Evolutionary conservation across 106 monocot species (phyloP).

Genomic region (Apostasia ramifera): DNA sequence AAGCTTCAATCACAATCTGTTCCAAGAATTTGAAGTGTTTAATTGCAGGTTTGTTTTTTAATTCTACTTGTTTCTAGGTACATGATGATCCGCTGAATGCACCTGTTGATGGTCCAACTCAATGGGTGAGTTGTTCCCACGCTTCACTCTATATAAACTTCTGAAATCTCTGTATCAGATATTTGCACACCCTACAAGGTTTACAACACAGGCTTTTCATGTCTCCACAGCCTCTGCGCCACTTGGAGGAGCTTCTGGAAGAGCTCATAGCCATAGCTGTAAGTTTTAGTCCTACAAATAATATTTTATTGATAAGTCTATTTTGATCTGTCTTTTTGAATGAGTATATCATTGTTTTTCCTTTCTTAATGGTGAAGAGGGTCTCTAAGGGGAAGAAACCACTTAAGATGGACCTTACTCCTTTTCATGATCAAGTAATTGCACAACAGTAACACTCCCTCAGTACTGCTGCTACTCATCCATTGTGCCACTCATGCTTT

Average conservation of each 20-base stretch:
- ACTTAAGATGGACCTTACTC: slow-evolving; percentile 77
- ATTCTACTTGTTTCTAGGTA: slow-evolving; percentile 24
- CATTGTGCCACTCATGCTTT: too few species aligned
- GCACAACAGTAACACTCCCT: too few species aligned
- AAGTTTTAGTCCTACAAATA: slow-evolving; percentile 16
- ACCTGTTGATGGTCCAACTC: slow-evolving; percentile 94
- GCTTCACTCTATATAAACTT: background rate
- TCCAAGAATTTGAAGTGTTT: background rate
- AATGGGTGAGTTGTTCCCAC: slow-evolving; percentile 51
- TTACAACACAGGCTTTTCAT: background rate
- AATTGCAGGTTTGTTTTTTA: background rate
- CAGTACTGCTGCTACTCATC: too few species aligned
- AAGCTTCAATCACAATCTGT: background rate
- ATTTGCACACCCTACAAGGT: background rate
- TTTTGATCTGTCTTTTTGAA: background rate
- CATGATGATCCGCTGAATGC: slow-evolving; percentile 90
- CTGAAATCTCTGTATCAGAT: background rate
- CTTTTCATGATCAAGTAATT: slow-evolving; percentile 21
- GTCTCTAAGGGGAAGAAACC: slow-evolving; percentile 65
- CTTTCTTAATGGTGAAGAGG: slow-evolving; percentile 23
- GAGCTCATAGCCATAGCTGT: slow-evolving; percentile 92
- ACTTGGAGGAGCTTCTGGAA: slow-evolving; percentile 80
- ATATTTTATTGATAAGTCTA: background rate
- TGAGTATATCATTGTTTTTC: background rate
- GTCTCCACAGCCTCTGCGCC: slow-evolving; percentile 49